Base-by-base conservation (phyloP, 139 green algal genomes). In the Medakamo hakoo region DNA sequence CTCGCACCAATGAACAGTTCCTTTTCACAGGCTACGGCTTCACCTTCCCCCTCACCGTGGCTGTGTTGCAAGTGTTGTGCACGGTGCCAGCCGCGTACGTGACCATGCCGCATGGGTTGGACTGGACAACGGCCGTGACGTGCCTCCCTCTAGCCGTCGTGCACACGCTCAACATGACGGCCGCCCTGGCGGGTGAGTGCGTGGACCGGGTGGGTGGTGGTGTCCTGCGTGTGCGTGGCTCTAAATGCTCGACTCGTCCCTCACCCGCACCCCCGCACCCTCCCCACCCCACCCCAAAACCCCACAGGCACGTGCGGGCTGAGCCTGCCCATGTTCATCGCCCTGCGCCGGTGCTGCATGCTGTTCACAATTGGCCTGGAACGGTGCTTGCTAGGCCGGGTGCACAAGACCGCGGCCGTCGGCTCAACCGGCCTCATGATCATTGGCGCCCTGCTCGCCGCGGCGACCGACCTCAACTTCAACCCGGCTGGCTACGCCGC, bases 321-420 rank as follows among this genome's bases (percentile, higher is more conserved):
- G 1, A 87, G 76, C 63, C 74, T 89, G 3, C 82, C 82, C 9
- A 89, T 89, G 82, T 89, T 88, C 69, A 87, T 89, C 32, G 82
- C 78, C 14, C 71, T 89, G 29, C 73, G 82, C 23, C 70, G 82
- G 23, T 87, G 87, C 64, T 87, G 78, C 19, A 64, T 89, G 69
- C 57, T 89, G 18, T 78, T 81, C 32, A 87, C 82, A 16, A 79
- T 89, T 56, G 48, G 79, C 27, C 63, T 87, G 56, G 82, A 89
- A 64, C 63, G 73, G 3, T 70, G 69, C 49, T 66, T 79, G 59
- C 77, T 80, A 63, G 64, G 69, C 26, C 84, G 84, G 65, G 70
- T 56, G 49, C 82, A 87, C 62, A 70, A 81, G 55, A 68, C 67
- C 57, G 57, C 71, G 31, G 82, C 79, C 1, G 26, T 82, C 5